phyloP scores from a whole-genome alignment of 2,329 filamentous ascomycete species.

The Xylariaceae sp. region DNA sequence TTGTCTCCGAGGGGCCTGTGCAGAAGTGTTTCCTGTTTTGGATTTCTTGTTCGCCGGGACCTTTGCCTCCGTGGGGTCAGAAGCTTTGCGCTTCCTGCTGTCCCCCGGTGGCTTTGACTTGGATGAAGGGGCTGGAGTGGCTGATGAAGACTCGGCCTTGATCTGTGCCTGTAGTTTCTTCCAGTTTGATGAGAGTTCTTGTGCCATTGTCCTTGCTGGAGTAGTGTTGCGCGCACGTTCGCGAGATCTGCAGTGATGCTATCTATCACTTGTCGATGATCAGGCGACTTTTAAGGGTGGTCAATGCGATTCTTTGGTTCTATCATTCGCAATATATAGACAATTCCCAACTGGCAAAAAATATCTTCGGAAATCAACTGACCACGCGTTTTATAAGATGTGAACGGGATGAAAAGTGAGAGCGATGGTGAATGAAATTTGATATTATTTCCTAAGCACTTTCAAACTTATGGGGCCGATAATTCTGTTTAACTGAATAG shows the following conservation, averaged over 20 bases:
- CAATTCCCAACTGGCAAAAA: background rate
- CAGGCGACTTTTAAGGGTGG: background rate
- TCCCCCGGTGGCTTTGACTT: constrained; percentile 8
- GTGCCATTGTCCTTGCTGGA: constrained; percentile 35
- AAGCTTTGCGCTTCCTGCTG: constrained; percentile 18
- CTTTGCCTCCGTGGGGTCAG: constrained; percentile 3
- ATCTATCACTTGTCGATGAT: background rate
- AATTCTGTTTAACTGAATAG: too few relatives aligned
- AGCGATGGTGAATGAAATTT: background rate
- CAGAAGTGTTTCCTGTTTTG: background rate
- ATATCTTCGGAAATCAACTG: background rate
- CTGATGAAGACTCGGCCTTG: constrained; percentile 40
- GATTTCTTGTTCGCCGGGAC: constrained; percentile 11
- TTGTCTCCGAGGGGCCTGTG: constrained; percentile 3
- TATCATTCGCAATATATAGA: background rate
- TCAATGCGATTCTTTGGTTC: background rate
- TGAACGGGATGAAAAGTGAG: background rate
- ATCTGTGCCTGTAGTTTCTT: constrained; percentile 66
- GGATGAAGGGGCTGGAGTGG: constrained; percentile 20
- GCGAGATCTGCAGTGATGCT: constrained; percentile 1
- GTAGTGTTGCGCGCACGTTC: background rate
- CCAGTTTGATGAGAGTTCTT: constrained; percentile 65
- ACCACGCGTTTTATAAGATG: background rate
- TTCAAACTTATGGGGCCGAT: too few relatives aligned
- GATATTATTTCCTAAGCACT: background rate